Conservation (phyloP, 2,329 filamentous ascomycete species). For the Alternaria gansuensis region DNA sequence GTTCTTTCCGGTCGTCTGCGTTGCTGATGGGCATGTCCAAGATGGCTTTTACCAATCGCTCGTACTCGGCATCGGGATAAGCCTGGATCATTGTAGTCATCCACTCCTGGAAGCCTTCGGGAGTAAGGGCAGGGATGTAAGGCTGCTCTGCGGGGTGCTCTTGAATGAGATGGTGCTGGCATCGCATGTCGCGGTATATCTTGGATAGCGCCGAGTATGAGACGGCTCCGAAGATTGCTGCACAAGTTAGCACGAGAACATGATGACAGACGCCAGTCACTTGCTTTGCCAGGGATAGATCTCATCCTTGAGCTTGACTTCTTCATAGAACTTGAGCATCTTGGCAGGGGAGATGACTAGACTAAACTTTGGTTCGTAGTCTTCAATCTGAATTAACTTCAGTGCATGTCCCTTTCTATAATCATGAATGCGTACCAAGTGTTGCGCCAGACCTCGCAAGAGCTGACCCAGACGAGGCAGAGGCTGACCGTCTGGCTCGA, state of each 20-base stretch:
- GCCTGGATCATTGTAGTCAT: constrained; percentile 76
- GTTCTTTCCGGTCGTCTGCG: constrained; percentile 70
- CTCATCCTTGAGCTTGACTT: constrained; percentile 71
- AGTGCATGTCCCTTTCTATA: constrained; percentile 4
- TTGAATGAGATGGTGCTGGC: constrained; percentile 61
- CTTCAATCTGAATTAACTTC: constrained; percentile 65
- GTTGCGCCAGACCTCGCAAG: constrained; percentile 74
- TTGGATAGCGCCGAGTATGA: constrained; percentile 53
- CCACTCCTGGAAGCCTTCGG: constrained; percentile 65
- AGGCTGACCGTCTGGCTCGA: constrained; percentile 71
- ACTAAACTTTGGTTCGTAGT: constrained; percentile 71
- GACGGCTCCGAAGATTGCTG: constrained; percentile 57
- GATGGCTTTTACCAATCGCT: constrained; percentile 73
- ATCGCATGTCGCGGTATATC: constrained; percentile 59
- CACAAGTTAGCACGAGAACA: constrained; percentile 16
- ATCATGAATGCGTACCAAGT: constrained; percentile 66
- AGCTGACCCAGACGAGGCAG: constrained; percentile 75
- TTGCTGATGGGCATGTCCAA: constrained; percentile 75
- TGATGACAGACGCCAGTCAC: constrained; percentile 25
- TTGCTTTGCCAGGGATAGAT: constrained; percentile 73
- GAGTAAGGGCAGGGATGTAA: constrained; percentile 57
- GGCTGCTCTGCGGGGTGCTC: constrained; percentile 54
- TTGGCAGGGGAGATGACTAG: constrained; percentile 80
- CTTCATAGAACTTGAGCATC: constrained; percentile 76
- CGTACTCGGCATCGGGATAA: constrained; percentile 77